Conservation (phyloP, 2,329 filamentous ascomycete species). For the Elsinoe perseae region DNA sequence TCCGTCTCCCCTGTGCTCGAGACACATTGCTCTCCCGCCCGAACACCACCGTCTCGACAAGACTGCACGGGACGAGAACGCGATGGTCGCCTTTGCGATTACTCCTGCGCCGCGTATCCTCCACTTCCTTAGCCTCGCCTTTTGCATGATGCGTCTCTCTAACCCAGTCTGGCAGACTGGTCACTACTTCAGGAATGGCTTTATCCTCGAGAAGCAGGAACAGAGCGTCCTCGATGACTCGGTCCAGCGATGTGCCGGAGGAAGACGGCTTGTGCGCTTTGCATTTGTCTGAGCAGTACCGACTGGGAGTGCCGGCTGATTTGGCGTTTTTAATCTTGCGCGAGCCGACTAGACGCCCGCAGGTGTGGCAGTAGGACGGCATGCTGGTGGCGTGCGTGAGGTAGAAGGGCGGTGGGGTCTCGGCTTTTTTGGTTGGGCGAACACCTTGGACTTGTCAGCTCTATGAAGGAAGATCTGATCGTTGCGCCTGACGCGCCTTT, state of each 20-base stretch:
- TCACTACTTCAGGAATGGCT: slow-evolving; percentile 14
- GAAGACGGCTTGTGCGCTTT: slow-evolving; percentile 44
- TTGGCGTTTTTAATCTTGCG: slow-evolving; percentile 28
- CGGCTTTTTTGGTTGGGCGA: slow-evolving; percentile 34
- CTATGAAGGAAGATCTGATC: no score
- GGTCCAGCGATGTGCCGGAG: slow-evolving; percentile 34
- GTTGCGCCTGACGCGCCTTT: no score
- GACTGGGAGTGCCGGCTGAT: slow-evolving; percentile 31
- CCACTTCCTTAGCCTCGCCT: not conserved
- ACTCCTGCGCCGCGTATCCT: slow-evolving; percentile 2
- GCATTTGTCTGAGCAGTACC: slow-evolving; percentile 53
- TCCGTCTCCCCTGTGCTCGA: not conserved
- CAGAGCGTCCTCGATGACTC: slow-evolving; percentile 47
- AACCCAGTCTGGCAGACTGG: not conserved
- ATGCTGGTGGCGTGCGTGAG: slow-evolving; percentile 39
- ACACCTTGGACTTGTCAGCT: slow-evolving; percentile 26
- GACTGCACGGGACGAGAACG: slow-evolving; percentile 43
- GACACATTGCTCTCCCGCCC: slow-evolving; percentile 22
- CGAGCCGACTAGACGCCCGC: slow-evolving; percentile 46
- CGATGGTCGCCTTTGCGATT: slow-evolving; percentile 42
- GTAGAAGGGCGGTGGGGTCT: slow-evolving; percentile 48
- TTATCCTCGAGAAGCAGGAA: slow-evolving; percentile 34
- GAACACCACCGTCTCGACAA: slow-evolving; percentile 47
- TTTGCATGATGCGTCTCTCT: not conserved
- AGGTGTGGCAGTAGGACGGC: slow-evolving; percentile 49